Evolutionary conservation across 371 early-diverging fungal species (phyloP).

Genomic region (Rhizopus stolonifer): DNA sequence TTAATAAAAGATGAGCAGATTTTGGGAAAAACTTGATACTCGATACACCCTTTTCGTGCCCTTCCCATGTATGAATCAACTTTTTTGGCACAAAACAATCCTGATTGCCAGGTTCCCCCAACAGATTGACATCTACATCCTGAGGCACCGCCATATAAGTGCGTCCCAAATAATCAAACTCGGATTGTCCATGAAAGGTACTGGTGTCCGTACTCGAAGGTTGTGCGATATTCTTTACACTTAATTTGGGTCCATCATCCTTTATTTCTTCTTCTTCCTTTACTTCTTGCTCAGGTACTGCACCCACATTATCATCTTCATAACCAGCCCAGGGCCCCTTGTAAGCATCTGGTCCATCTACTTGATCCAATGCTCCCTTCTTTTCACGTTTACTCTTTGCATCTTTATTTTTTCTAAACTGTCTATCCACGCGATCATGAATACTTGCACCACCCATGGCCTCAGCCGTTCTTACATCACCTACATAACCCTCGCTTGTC

Average conservation of each 20-base stretch:
- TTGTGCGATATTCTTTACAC: conserved; percentile 30
- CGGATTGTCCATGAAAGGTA: conserved; percentile 74
- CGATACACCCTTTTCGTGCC: conserved; percentile 91
- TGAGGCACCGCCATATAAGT: conserved; percentile 94
- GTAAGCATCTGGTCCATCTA: conserved; percentile 82
- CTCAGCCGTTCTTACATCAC: conserved; percentile 59
- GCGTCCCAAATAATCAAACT: conserved; percentile 88
- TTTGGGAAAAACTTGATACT: conserved; percentile 88
- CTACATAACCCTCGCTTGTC: conserved; percentile 68
- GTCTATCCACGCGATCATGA: conserved; percentile 53
- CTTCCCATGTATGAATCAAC: conserved; percentile 89
- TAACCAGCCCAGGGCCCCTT: conserved; percentile 96
- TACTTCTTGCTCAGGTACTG: conserved; percentile 38
- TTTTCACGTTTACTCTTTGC: conserved; percentile 65
- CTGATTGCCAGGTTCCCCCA: conserved; percentile 73
- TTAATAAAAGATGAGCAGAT: conserved; percentile 88
- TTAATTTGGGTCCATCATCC: conserved; percentile 12
- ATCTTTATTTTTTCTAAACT: conserved; percentile 51
- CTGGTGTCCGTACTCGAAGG: conserved; percentile 64
- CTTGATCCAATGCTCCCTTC: conserved; percentile 74
- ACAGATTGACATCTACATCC: conserved; percentile 78
- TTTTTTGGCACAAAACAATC: conserved; percentile 87
- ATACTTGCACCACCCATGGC: conserved; percentile 52
- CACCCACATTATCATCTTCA: conserved; percentile 74
- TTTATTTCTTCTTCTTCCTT: conserved; percentile 61